phyloP scores from a whole-genome alignment of 306 rosid genomes.

The Cucurbita maxima region DNA sequence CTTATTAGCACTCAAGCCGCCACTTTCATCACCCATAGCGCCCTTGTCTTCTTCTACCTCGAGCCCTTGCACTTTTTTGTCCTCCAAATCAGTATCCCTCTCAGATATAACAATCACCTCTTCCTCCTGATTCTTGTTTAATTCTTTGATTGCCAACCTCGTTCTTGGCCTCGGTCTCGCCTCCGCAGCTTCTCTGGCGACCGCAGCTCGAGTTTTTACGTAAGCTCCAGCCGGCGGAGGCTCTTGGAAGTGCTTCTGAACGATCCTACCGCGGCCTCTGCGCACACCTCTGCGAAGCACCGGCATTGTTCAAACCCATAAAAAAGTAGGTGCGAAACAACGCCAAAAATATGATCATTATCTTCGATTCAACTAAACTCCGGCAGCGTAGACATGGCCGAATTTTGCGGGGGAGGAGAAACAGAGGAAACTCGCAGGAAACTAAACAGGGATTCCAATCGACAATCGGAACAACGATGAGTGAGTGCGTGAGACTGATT shows the following conservation, averaged over 20 bases:
- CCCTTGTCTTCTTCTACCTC: conserved; percentile 20
- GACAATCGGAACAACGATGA: not conserved
- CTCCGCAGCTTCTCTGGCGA: conserved; percentile 40
- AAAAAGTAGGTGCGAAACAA: conserved; percentile 28
- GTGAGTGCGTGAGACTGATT: not conserved
- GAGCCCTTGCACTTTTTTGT: conserved; percentile 10
- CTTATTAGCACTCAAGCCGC: conserved; percentile 81
- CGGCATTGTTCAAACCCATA: conserved; percentile 84
- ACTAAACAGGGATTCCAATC: not conserved
- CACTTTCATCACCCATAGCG: conserved; percentile 73
- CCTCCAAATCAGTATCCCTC: conserved; percentile 21
- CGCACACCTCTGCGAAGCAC: conserved; percentile 80
- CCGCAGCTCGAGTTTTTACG: conserved; percentile 72
- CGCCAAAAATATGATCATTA: conserved; percentile 37
- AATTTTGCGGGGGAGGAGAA: not conserved
- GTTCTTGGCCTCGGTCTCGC: conserved; percentile 46
- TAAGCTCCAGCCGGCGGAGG: conserved; percentile 29
- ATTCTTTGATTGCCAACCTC: conserved; percentile 34
- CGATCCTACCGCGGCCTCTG: conserved; percentile 60
- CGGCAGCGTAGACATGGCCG: conserved; percentile 18
- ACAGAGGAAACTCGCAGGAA: not conserved
- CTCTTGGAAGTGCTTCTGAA: conserved; percentile 23
- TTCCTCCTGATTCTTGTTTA: conserved; percentile 14
- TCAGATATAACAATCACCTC: conserved; percentile 47
- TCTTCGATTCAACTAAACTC: conserved; percentile 29